These are phyloP conservation scores for Debaryomyces sp. DNA, from an alignment of 1,139 yeast species.

Conservation along the genomic window DNA sequence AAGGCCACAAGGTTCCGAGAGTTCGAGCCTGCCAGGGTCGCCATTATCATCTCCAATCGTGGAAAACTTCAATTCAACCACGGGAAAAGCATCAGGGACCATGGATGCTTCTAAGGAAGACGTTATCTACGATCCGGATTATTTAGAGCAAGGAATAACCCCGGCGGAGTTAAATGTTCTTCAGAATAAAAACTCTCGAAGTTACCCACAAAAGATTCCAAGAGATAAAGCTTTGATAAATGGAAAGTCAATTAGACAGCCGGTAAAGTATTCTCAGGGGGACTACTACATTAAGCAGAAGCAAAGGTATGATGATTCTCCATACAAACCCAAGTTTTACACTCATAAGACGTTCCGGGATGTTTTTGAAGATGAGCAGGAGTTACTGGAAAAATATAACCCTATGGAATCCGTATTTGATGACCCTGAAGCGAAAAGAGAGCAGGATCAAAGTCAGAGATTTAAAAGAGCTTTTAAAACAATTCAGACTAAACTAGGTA, in stretches of 20 bases:
- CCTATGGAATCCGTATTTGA: slow-evolving; percentile 49
- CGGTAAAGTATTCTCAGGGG: slow-evolving; percentile 14
- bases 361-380: slow-evolving; percentile 39
- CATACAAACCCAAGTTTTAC: slow-evolving; percentile 40
- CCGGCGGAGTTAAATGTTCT: slow-evolving; percentile 40
- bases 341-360: slow-evolving; percentile 46
- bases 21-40: not conserved
- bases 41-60: not conserved
- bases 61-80: not conserved
- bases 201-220: not conserved
- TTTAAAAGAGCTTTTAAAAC: slow-evolving; percentile 31
- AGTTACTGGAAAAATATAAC: slow-evolving; percentile 34
- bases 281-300: slow-evolving; percentile 46
- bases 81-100: not conserved
- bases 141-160: slow-evolving; percentile 35
- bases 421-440: slow-evolving; percentile 22
- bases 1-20: not conserved
- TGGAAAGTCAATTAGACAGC: not conserved
- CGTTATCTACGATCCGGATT: slow-evolving; percentile 29
- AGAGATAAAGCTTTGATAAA: not conserved
- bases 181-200: slow-evolving; percentile 15
- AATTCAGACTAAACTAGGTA: slow-evolving; percentile 33
- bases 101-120: not conserved
- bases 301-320: slow-evolving; percentile 36
- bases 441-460: slow-evolving; percentile 22